phyloP scores from a whole-genome alignment of 2,329 filamentous ascomycete species.

The Conoideocrella luteorostrata region DNA sequence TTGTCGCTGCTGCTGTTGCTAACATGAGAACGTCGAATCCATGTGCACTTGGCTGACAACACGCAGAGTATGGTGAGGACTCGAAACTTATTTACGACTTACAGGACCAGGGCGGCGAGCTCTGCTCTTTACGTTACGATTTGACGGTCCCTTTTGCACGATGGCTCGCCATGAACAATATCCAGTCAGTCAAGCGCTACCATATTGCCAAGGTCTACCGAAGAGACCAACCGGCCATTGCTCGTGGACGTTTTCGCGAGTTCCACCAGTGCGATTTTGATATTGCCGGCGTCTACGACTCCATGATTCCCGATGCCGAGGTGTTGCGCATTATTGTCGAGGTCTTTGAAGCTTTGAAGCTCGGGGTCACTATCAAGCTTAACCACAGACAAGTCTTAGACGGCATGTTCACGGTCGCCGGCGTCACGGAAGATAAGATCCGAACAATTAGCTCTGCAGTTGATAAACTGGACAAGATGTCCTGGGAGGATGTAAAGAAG shows the following conservation, averaged over 20 bases:
- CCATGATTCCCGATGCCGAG: slow-evolving; percentile 90
- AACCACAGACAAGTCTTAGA: slow-evolving; percentile 95
- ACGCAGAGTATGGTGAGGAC: slow-evolving; percentile 73
- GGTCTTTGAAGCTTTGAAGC: slow-evolving; percentile 73
- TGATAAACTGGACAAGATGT: slow-evolving; percentile 90
- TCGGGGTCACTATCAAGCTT: slow-evolving; percentile 78
- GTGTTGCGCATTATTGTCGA: slow-evolving; percentile 78
- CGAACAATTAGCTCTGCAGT: slow-evolving; percentile 86
- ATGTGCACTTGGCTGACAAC: too few relatives aligned
- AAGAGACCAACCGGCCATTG: slow-evolving; percentile 55
- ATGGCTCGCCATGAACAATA: slow-evolving; percentile 86
- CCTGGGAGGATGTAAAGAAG: slow-evolving; percentile 82
- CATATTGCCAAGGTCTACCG: slow-evolving; percentile 82
- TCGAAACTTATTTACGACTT: slow-evolving; percentile 87
- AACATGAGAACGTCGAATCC: too few relatives aligned
- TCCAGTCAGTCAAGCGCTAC: slow-evolving; percentile 85
- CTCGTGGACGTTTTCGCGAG: slow-evolving; percentile 88
- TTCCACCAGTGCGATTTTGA: slow-evolving; percentile 98
- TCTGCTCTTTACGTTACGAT: slow-evolving; percentile 71
- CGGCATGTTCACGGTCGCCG: slow-evolving; percentile 84
- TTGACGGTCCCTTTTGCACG: slow-evolving; percentile 85
- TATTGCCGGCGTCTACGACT: slow-evolving; percentile 79
- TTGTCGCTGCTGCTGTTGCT: too few relatives aligned
- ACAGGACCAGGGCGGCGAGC: slow-evolving; percentile 78
- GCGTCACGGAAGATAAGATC: slow-evolving; percentile 81